Evolutionary conservation across 1,139 yeast genomes (phyloP).

Genomic region (Casaregolazyma suthepensis): DNA sequence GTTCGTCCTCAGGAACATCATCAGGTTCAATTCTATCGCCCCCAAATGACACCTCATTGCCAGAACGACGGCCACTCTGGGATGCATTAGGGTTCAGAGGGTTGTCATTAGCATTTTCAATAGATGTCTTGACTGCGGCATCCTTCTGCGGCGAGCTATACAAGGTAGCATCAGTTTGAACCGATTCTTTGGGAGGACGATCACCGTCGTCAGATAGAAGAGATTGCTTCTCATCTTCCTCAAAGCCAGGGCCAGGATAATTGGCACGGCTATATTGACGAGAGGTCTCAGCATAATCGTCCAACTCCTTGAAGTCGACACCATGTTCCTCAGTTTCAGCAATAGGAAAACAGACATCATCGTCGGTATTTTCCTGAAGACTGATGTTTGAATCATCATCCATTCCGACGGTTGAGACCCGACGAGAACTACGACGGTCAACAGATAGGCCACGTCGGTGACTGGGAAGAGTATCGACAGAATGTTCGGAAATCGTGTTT

Average conservation of each 20-base stretch:
- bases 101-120: not conserved
- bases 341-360: conserved; percentile 97
- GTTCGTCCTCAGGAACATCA: not conserved
- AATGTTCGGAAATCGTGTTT: conserved; percentile 23
- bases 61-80: not conserved
- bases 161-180: not conserved
- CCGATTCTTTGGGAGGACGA: not conserved
- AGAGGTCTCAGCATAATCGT: conserved; percentile 29
- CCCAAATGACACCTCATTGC: conserved; percentile 5
- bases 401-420: conserved; percentile 18
- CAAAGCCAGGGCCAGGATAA: not conserved
- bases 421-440: conserved; percentile 17
- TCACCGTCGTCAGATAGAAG: not conserved
- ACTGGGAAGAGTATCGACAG: conserved; percentile 19
- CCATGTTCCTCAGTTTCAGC: conserved; percentile 42
- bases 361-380: conserved; percentile 54
- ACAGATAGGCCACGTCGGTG: not conserved
- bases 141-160: not conserved
- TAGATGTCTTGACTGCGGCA: not conserved
- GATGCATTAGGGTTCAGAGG: not conserved
- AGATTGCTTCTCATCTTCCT: not conserved
- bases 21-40: conserved; percentile 4
- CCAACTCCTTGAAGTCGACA: conserved; percentile 36
- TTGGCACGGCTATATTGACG: conserved; percentile 1
- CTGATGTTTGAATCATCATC: conserved; percentile 27